Percentiles rank a stretch among this genome's conserved stretches.
phyloP scores from a whole-genome alignment of 176 grass and related monocot species.

The Calamus simplicifolius region DNA sequence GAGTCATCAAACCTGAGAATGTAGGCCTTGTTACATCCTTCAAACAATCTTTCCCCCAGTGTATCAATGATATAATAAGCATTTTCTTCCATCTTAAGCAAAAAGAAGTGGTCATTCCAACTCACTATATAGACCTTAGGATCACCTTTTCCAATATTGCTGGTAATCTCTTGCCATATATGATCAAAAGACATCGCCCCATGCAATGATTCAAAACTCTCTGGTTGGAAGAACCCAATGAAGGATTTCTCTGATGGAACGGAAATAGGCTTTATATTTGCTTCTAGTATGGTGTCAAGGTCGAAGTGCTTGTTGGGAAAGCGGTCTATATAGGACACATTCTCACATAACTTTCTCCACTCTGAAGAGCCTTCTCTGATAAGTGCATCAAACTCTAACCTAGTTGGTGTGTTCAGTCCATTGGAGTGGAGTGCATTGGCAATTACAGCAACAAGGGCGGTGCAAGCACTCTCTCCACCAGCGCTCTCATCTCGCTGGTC shows the following conservation, averaged over 20 bases:
- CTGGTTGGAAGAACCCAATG: conserved; percentile 94
- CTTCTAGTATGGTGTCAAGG: conserved; percentile 69
- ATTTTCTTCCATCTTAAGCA: conserved; percentile 66
- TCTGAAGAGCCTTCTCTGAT: conserved; percentile 84
- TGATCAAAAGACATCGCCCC: conserved; percentile 87
- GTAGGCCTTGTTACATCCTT: conserved; percentile 87
- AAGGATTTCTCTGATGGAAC: conserved; percentile 64
- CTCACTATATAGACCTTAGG: conserved; percentile 69
- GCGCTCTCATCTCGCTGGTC: conserved; percentile 89
- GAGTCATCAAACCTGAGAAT: conserved; percentile 70
- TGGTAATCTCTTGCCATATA: conserved; percentile 66
- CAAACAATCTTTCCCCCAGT: conserved; percentile 76
- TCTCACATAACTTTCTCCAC: conserved; percentile 69
- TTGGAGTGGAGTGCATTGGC: conserved; percentile 58
- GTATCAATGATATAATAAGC: conserved; percentile 78
- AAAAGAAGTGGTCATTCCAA: conserved; percentile 99
- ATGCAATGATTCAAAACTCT: conserved; percentile 66
- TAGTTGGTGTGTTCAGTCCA: conserved; percentile 43
- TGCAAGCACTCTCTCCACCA: conserved; percentile 95
- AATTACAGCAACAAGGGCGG: conserved; percentile 70
- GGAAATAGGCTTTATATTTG: conserved; percentile 44
- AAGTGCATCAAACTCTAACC: conserved; percentile 52
- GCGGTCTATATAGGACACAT: conserved; percentile 33
- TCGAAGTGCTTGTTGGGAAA: conserved; percentile 97
- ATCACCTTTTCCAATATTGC: not conserved